phyloP scores from a whole-genome alignment of 257 asterid genomes.

The Paraleonurus japonicus region DNA sequence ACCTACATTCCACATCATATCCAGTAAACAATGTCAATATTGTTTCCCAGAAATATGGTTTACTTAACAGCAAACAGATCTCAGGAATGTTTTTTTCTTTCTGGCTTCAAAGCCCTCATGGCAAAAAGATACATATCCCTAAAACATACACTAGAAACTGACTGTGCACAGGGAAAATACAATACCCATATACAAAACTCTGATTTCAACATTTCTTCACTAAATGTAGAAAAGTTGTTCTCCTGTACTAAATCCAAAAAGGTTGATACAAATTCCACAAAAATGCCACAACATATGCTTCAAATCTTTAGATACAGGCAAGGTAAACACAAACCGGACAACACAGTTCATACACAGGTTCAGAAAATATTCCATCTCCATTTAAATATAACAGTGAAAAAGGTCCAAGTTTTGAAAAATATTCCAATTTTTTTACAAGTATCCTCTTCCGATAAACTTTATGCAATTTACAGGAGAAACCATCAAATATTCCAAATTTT shows the following conservation, averaged over 20 bases:
- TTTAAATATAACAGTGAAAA: background rate
- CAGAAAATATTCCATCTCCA: background rate
- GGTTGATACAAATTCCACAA: background rate
- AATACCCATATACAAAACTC: background rate
- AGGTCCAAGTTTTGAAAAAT: background rate
- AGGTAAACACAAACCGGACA: background rate
- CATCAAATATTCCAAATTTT: background rate
- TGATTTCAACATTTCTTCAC: background rate
- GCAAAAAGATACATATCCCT: no score
- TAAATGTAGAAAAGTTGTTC: background rate
- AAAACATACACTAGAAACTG: background rate
- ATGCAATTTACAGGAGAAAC: background rate
- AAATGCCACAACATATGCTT: background rate
- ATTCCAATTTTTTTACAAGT: background rate
- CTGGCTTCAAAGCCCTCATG: no score
- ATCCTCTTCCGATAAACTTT: no score
- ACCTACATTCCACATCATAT: conserved; percentile 40
- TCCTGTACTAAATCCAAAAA: background rate
- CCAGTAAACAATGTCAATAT: background rate
- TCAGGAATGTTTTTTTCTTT: no score
- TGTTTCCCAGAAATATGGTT: background rate
- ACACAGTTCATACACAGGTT: background rate
- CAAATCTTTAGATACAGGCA: background rate
- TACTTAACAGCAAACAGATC: no score
- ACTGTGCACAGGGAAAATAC: background rate